A percentile compares a stretch with the other conserved stretches of the same genome.
phyloP scores from a whole-genome alignment of 73 alveolate genomes.

The Paramecium pentaurelia region DNA sequence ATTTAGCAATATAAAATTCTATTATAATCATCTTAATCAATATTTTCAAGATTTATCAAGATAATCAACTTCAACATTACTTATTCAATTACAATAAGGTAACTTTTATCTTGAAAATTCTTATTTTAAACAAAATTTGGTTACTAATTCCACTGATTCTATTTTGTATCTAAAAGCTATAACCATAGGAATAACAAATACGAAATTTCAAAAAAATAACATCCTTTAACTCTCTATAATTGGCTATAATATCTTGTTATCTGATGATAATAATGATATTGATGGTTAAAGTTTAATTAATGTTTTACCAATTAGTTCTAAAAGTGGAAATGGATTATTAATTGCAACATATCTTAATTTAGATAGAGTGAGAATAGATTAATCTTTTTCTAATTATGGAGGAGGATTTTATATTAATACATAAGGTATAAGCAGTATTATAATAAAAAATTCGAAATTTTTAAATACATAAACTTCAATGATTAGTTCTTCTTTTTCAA shows the following conservation, averaged over 20 bases:
- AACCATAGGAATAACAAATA: neutral
- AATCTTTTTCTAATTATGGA: neutral
- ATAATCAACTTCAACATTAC: neutral
- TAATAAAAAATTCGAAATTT: neutral
- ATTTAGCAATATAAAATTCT: neutral
- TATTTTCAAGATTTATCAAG: neutral
- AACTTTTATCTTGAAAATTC: neutral
- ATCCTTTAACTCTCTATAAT: neutral
- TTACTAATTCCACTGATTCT: neutral
- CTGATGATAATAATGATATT: neutral
- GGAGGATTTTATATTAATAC: neutral
- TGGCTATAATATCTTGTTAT: neutral
- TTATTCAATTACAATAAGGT: neutral
- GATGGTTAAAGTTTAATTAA: neutral
- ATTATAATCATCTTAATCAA: neutral
- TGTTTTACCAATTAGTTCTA: neutral
- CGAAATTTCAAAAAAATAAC: neutral
- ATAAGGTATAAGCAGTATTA: neutral
- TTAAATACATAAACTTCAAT: neutral
- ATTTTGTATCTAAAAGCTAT: neutral
- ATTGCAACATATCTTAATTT: neutral
- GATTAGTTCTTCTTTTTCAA: neutral
- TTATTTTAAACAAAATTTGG: neutral
- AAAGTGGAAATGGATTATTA: neutral
- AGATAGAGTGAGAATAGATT: neutral